A percentile compares a stretch with the other conserved stretches of the same genome.
Evolutionary conservation across 106 monocot genomes (phyloP).

Genomic region (Allium sativum): DNA sequence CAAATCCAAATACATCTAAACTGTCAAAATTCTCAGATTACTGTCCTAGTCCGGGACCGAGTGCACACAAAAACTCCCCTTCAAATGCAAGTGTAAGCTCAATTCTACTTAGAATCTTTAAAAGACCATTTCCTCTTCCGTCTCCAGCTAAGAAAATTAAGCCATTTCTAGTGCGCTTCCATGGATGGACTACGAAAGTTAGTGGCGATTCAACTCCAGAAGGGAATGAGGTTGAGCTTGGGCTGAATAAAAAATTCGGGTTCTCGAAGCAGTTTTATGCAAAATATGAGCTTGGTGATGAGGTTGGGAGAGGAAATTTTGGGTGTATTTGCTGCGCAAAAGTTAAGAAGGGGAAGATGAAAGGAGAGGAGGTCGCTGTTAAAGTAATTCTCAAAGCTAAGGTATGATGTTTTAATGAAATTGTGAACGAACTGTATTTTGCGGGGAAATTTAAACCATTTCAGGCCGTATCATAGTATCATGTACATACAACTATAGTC

Average conservation of each 20-base stretch:
- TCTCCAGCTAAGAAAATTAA: slow-evolving; percentile 88
- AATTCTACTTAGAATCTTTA: slow-evolving; percentile 43
- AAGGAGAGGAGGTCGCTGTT: slow-evolving; percentile 74
- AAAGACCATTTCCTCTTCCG: slow-evolving; percentile 73
- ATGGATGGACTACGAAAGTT: slow-evolving; percentile 48
- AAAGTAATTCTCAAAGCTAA: slow-evolving; percentile 87
- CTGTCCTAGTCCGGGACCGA: slow-evolving; percentile 50
- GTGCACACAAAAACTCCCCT: slow-evolving; percentile 56
- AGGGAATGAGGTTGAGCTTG: slow-evolving; percentile 13
- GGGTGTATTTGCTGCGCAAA: slow-evolving; percentile 65
- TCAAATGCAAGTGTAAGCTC: slow-evolving; percentile 42
- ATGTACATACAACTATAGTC: no score
- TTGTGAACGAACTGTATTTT: not conserved
- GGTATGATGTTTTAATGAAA: slow-evolving; percentile 13
- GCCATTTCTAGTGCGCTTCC: slow-evolving; percentile 54
- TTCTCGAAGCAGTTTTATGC: slow-evolving; percentile 62
- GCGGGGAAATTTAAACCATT: not conserved
- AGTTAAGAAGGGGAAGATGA: slow-evolving; percentile 70
- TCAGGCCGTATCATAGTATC: no score
- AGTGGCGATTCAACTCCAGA: slow-evolving; percentile 62
- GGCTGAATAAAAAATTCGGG: slow-evolving; percentile 74
- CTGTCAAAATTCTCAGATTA: slow-evolving; percentile 42
- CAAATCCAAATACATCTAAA: slow-evolving; percentile 28
- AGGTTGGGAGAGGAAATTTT: slow-evolving; percentile 80
- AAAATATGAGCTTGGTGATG: slow-evolving; percentile 73